Evolutionary conservation across 1,284 basidiomycete species (phyloP).

Genomic region (Tausonia pullulans): DNA sequence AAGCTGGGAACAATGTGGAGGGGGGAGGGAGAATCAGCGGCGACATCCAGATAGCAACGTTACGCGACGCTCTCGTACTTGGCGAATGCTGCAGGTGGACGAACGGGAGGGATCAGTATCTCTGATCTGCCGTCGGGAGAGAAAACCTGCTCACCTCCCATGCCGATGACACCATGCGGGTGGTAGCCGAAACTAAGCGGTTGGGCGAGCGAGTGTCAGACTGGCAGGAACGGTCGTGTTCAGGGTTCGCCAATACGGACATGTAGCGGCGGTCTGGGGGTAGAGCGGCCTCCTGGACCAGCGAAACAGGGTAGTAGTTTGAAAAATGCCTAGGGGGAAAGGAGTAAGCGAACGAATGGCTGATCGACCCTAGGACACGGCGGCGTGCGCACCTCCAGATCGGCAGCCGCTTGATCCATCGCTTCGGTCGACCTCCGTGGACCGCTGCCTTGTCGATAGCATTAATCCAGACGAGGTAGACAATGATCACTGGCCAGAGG

Average conservation of each 20-base stretch:
- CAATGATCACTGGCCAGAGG: slow-evolving; percentile 70
- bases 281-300: slow-evolving; percentile 34
- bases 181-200: slow-evolving; percentile 86
- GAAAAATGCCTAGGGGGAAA: slow-evolving; percentile 49
- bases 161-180: slow-evolving; percentile 60
- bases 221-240: slow-evolving; percentile 40
- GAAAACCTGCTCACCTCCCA: slow-evolving; percentile 16
- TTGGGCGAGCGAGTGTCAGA: slow-evolving; percentile 77
- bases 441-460: slow-evolving; percentile 68
- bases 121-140: neutral
- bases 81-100: no score
- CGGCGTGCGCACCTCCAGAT: slow-evolving; percentile 53
- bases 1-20: slow-evolving; percentile 49
- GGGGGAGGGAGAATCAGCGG: no score
- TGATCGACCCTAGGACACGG: neutral
- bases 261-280: no score
- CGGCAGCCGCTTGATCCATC: slow-evolving; percentile 59
- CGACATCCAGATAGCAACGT: no score
- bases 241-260: no score
- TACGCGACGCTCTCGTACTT: no score
- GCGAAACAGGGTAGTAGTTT: slow-evolving; percentile 86
- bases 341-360: no score
- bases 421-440: slow-evolving; percentile 60
- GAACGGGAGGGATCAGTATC: no score
- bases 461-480: slow-evolving; percentile 73